Evolutionary conservation across 192 early-diverging fungal genomes (phyloP), one percentile per base, ranked within the genome.

Genomic region (Podila verticillata): DNA sequence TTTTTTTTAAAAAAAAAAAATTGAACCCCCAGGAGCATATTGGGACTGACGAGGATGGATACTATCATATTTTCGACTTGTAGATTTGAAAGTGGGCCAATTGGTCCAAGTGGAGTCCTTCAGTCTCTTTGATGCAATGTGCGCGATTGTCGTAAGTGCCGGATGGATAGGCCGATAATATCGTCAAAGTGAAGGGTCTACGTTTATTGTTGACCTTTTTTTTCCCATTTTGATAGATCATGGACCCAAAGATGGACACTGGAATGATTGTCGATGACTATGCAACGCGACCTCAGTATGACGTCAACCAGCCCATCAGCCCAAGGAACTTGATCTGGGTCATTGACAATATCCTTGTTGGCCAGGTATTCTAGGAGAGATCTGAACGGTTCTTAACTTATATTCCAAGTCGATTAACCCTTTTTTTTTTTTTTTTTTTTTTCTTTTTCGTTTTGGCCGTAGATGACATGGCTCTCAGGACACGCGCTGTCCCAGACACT

Each of bases 201-300:
- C n/a, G n/a, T n/a, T n/a, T n/a, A n/a, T 5, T 24, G 20, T 0
- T 10, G 17, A 30, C 24, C 68, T 61, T 28, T 48, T 29, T 24
- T 12, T 9, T 17, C 20, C 28, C 32, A 13, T 20, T 31, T 4
- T 6, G 22, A 28, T 70, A 91, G 81, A 88, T 91, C 29, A 89
- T 88, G 86, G 86, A 90, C 71, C 87, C 89, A 17, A 84, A 87
- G 47, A 88, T 90, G 89, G 89, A 90, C 48, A 90, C 87, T 6
- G 87, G 89, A 13, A 90, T 90, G 86, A 63, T 85, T 12, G 32
- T 88, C 9, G 73, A 84, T 35, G 85, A 84, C 15, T 74, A 75
- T 63, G 61, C 63, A 1, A 75, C 70, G 7, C 73, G 67, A 20
- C 71, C 70, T 20, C 67, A 68, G 24, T 89, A 82, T 66, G 64